A percentile compares a stretch with the other conserved stretches of the same genome.
phyloP scores from a whole-genome alignment of 441 rosid species.

The Bruguiera hainesii region DNA sequence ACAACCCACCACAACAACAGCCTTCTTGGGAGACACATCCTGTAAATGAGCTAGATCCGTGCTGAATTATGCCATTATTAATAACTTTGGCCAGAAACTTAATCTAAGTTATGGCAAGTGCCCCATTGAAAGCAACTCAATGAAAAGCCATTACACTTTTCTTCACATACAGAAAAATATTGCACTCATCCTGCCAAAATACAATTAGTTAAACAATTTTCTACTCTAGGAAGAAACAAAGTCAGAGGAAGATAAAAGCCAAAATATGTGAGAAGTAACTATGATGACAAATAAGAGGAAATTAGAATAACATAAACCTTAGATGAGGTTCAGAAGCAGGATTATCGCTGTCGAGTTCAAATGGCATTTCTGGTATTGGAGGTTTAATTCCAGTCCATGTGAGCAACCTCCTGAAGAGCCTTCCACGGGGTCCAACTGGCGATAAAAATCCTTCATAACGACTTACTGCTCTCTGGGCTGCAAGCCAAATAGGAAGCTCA shows the following conservation, averaged over 20 bases:
- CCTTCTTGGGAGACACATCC: not conserved
- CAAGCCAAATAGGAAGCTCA: conserved; percentile 82
- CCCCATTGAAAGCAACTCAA: not conserved
- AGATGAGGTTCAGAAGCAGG: conserved; percentile 68
- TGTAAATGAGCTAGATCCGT: not conserved
- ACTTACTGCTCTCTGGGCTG: conserved; percentile 91
- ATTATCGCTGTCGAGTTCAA: conserved; percentile 45
- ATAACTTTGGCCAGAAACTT: conserved; percentile 1
- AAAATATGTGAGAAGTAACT: not conserved
- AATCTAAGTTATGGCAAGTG: not conserved
- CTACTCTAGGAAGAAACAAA: conserved; percentile 14
- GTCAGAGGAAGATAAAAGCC: conserved; percentile 9
- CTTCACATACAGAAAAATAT: not conserved
- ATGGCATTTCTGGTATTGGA: conserved; percentile 58
- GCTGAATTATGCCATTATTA: not conserved
- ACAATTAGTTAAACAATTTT: not conserved
- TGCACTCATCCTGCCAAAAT: not conserved
- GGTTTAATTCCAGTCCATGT: conserved; percentile 66
- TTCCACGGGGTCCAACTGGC: conserved; percentile 86
- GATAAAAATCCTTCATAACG: conserved; percentile 87
- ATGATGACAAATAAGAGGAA: conserved; percentile 9
- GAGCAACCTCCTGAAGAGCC: conserved; percentile 75
- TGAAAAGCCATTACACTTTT: conserved; percentile 1
- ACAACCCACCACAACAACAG: conserved; percentile 1
- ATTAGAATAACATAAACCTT: conserved; percentile 45